A percentile compares a stretch with the other conserved stretches of the same genome.
Conservation (phyloP, 257 asterid species). For the Handroanthus guayacan region DNA sequence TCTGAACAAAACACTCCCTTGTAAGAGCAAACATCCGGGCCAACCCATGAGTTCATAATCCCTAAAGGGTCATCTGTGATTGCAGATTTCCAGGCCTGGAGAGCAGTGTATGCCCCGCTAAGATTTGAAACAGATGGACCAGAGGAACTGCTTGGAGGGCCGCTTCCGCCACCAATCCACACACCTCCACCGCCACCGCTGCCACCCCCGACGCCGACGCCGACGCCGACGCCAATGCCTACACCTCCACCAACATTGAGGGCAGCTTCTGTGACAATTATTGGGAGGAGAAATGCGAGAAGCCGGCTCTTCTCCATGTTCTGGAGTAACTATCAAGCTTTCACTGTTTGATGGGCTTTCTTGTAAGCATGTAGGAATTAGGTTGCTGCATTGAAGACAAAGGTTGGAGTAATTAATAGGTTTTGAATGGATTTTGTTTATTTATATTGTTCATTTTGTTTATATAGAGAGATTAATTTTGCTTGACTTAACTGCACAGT, state of each 20-base stretch:
- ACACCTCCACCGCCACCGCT: slow-evolving; percentile 21
- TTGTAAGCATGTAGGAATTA: slow-evolving; percentile 47
- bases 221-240: slow-evolving; percentile 45
- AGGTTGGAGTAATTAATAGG: slow-evolving; percentile 26
- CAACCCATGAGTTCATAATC: slow-evolving; percentile 57
- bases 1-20: slow-evolving; percentile 69
- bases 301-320: slow-evolving; percentile 45
- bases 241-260: slow-evolving; percentile 48
- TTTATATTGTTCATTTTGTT: background rate
- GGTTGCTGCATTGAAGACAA: slow-evolving; percentile 57
- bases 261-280: slow-evolving; percentile 38
- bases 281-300: slow-evolving; percentile 44
- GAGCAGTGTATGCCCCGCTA: slow-evolving; percentile 54
- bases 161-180: slow-evolving; percentile 43
- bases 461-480: background rate
- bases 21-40: slow-evolving; percentile 66
- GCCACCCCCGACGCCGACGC: slow-evolving; percentile 31
- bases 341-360: slow-evolving; percentile 34
- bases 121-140: slow-evolving; percentile 26
- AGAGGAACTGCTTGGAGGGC: slow-evolving; percentile 39
- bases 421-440: background rate
- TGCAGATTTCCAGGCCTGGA: slow-evolving; percentile 76
- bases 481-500: background rate
- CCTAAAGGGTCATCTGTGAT: slow-evolving; percentile 66
- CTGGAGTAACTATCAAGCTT: slow-evolving; percentile 24